These are phyloP conservation scores for Oehlia diaphana DNA, from an alignment of 192 early-diverging fungal species.

Conservation along the genomic window DNA sequence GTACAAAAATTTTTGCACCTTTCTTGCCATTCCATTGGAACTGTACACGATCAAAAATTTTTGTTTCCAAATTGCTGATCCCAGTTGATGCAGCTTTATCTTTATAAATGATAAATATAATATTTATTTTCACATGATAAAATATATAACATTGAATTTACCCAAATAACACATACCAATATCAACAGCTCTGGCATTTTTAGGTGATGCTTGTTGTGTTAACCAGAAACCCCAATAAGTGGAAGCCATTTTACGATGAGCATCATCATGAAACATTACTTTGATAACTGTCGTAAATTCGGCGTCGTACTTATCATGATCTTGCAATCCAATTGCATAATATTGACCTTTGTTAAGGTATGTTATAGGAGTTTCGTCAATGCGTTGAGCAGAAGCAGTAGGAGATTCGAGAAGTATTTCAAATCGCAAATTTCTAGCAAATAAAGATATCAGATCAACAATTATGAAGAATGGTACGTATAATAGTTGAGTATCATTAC, in stretches of 20 bases:
- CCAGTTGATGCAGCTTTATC: constrained; percentile 58
- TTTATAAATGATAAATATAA: background rate
- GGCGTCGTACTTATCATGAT: constrained; percentile 47
- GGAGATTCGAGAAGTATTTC: constrained; percentile 45
- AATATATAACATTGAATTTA: background rate
- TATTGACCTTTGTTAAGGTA: constrained; percentile 74
- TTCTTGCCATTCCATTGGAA: constrained; percentile 71
- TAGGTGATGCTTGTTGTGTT: constrained; percentile 63
- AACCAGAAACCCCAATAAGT: constrained; percentile 76
- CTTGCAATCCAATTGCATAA: constrained; percentile 58
- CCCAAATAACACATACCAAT: constrained; percentile 43
- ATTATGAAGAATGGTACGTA: background rate
- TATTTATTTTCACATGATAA: too few relatives aligned
- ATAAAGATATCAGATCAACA: background rate
- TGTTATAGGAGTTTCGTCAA: constrained; percentile 62
- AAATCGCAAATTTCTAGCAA: constrained; percentile 35
- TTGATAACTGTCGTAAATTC: constrained; percentile 57
- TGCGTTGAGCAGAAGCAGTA: constrained; percentile 51
- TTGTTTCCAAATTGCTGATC: constrained; percentile 54
- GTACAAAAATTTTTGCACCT: constrained; percentile 63
- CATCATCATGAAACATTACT: constrained; percentile 72
- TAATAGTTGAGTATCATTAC: background rate
- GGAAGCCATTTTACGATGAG: constrained; percentile 60
- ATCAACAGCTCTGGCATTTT: constrained; percentile 62
- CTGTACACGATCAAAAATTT: constrained; percentile 65